Evolutionary conservation across 352 stramenopile genomes (phyloP).

Genomic region (Phytophthora europaea): DNA sequence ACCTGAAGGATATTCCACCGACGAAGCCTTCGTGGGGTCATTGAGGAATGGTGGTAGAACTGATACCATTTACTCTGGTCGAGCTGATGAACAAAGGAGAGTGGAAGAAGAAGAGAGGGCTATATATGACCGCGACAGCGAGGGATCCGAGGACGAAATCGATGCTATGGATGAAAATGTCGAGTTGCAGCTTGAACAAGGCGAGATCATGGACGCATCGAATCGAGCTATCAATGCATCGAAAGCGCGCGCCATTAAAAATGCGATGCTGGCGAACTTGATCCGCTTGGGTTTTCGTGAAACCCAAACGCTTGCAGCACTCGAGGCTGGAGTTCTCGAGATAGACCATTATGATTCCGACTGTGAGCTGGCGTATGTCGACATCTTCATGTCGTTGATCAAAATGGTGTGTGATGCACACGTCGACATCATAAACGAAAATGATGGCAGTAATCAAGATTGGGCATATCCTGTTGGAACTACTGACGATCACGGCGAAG

Average conservation of each 20-base stretch:
- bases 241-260: constrained; percentile 69
- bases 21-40: constrained; percentile 10
- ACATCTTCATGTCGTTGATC: constrained; percentile 82
- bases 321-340: constrained; percentile 70
- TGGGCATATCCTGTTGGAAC: constrained; percentile 5
- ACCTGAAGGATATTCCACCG: constrained; percentile 13
- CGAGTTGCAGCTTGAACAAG: constrained; percentile 32
- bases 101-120: constrained; percentile 8
- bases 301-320: constrained; percentile 46
- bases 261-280: constrained; percentile 64
- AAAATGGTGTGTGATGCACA: constrained; percentile 85
- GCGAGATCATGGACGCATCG: constrained; percentile 47
- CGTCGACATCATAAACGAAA: constrained; percentile 47
- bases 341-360: constrained; percentile 78
- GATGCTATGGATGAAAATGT: constrained; percentile 6
- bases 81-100: neutral
- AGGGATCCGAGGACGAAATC: neutral
- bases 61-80: neutral
- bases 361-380: constrained; percentile 82
- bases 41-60: neutral
- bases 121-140: neutral
- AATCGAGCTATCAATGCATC: constrained; percentile 71
- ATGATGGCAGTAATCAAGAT: constrained; percentile 7
- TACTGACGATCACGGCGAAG: neutral
- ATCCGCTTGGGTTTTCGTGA: constrained; percentile 61